Conservation (phyloP, 2,329 filamentous ascomycete genomes). For the Tolypocladium capitatum region DNA sequence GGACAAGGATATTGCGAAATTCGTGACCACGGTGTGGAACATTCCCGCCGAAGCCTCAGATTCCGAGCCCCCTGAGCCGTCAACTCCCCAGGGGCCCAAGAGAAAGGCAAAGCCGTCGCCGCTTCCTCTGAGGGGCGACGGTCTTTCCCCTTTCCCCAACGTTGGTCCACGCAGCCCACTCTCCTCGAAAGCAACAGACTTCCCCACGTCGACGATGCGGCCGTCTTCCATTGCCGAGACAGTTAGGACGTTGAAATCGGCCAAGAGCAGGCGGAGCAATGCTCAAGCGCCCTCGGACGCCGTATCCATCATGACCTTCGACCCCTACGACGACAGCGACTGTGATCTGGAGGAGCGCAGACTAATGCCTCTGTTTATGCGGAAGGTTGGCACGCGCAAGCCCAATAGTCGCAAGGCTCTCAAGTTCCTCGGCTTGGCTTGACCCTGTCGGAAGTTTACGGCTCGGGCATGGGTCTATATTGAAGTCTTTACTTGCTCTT, state of each 20-base stretch:
- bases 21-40: constrained; percentile 39
- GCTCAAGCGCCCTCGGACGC: constrained; percentile 10
- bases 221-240: constrained; percentile 8
- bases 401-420: constrained; percentile 37
- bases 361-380: constrained; percentile 37
- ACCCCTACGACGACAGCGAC: constrained; percentile 25
- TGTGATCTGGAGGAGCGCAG: constrained; percentile 35
- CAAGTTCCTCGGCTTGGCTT: constrained; percentile 38
- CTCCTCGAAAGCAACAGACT: constrained; percentile 5
- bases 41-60: constrained; percentile 17
- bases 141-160: constrained; percentile 17
- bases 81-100: constrained; percentile 8
- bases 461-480: neutral
- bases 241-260: constrained; percentile 15
- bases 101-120: constrained; percentile 12
- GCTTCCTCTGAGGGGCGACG: constrained; percentile 10
- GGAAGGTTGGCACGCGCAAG: constrained; percentile 20
- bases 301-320: constrained; percentile 20
- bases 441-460: neutral
- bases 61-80: constrained; percentile 31
- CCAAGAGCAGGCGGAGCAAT: constrained; percentile 14
- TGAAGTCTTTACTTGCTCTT: neutral
- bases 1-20: constrained; percentile 37
- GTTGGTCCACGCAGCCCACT: constrained; percentile 9
- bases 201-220: constrained; percentile 2